Conservation (phyloP, 768 basidiomycete species). For the Phanerochaete carnosa region DNA sequence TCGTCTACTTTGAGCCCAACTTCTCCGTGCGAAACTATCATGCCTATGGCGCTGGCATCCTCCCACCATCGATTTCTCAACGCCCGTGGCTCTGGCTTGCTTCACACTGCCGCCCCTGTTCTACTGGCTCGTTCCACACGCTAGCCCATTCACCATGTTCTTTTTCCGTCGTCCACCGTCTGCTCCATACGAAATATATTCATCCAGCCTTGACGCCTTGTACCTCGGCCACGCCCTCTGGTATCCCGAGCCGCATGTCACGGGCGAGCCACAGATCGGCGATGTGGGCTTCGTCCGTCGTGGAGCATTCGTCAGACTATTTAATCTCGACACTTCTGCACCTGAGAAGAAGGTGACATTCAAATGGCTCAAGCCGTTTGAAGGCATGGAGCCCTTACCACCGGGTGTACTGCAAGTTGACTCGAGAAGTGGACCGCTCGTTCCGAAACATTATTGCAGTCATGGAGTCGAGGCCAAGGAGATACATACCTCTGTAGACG, state of each 20-base stretch:
- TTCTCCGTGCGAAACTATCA: too few species aligned
- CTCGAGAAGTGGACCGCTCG: neutral
- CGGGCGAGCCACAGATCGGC: neutral
- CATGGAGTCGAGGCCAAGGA: neutral
- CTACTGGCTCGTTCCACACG: too few species aligned
- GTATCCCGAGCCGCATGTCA: slow-evolving; percentile 2
- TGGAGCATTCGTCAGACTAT: slow-evolving; percentile 7
- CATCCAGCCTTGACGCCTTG: too few species aligned
- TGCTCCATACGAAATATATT: too few species aligned
- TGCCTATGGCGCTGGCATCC: too few species aligned
- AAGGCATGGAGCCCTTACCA: neutral
- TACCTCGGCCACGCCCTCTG: neutral
- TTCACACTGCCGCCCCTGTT: too few species aligned
- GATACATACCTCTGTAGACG: neutral
- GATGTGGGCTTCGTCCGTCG: slow-evolving; percentile 3
- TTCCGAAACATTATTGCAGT: neutral
- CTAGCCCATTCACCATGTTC: too few species aligned
- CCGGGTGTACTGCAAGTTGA: neutral
- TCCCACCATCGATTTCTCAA: too few species aligned
- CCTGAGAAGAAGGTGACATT: neutral
- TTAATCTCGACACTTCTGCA: neutral
- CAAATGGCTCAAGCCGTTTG: neutral
- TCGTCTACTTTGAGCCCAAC: too few species aligned
- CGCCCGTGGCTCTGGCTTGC: too few species aligned
- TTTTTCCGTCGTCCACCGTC: too few species aligned